Base-by-base conservation (phyloP, 352 stramenopile species). In the Phytophthora litchii region DNA sequence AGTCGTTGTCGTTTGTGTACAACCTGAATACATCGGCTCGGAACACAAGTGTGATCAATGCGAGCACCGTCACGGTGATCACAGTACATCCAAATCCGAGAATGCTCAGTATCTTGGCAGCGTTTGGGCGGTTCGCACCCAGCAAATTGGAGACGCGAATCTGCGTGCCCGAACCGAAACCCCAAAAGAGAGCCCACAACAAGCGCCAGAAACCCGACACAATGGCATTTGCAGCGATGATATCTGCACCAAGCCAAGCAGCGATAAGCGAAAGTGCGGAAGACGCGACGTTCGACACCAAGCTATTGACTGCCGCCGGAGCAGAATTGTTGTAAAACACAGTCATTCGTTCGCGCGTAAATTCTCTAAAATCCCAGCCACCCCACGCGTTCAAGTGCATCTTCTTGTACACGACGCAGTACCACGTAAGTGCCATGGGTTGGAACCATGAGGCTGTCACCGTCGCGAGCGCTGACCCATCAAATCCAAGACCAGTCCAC, bases 241-340 rank as follows among this genome's bases (percentile, higher is more conserved):
- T 59, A 21, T 70, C 62, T 7, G 49, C 31, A 2, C 55, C 55
- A 7, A 70, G 31, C 56, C 49, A 67, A 3, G 56, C 62, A 0
- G 56, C 56, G 31, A 71, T 67, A 1, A 71, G 51, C 27, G 50
- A 71, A 8, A 71, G 46, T n/a, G 38, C 42, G 10, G 62, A 70
- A 3, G 56, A 61, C 32, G 56, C 62, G 23, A 63, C 32, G 10
- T 71, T 67, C 3, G 62, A 53, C 49, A 70, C 49, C 10, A 70
- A 14, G 27, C 62, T 71, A 43, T 71, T 71, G 37, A 71, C 43
- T 1, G 62, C 62, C 13, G 56, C 55, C 31, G 62, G 55, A 9
- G 62, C 62, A 13, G 48, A 70, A 19, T 71, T 71, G 34, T 62
- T 62, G 44, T 71, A 71, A 44, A 71, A 71, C 2, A 71, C 44